A percentile compares a stretch with the other conserved stretches of the same genome.
Conservation (phyloP, 2,329 filamentous ascomycete species). For the Epichloe bromicola region DNA sequence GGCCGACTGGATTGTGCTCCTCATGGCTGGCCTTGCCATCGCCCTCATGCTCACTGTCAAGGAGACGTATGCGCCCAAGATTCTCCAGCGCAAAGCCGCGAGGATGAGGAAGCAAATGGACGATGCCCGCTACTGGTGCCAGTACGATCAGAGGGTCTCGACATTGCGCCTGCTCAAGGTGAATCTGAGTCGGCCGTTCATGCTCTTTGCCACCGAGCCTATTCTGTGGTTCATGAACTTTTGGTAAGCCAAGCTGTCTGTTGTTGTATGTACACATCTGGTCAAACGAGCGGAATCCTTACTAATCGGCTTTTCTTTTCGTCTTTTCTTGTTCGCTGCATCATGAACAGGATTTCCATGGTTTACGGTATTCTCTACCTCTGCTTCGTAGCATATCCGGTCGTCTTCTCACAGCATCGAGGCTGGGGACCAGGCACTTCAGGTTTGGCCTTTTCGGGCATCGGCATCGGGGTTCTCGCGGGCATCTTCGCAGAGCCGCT, state of each 20-base stretch:
- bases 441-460: slow-evolving; percentile 66
- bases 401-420: slow-evolving; percentile 62
- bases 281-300: not conserved
- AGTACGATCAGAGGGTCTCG: slow-evolving; percentile 60
- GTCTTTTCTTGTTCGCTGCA: too few species aligned
- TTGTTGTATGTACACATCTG: not conserved
- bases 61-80: slow-evolving; percentile 65
- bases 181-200: slow-evolving; percentile 66
- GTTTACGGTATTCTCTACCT: slow-evolving; percentile 82
- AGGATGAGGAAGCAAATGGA: slow-evolving; percentile 52
- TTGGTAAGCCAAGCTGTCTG: slow-evolving; percentile 34
- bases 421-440: slow-evolving; percentile 64
- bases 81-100: slow-evolving; percentile 54
- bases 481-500: slow-evolving; percentile 55
- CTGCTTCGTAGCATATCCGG: slow-evolving; percentile 82
- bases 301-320: too few species aligned
- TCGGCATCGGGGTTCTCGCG: slow-evolving; percentile 49
- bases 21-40: slow-evolving; percentile 52
- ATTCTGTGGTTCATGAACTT: slow-evolving; percentile 60
- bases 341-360: slow-evolving; percentile 50
- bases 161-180: slow-evolving; percentile 56
- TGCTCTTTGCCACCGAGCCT: slow-evolving; percentile 67
- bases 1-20: slow-evolving; percentile 71
- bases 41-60: slow-evolving; percentile 45
- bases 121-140: slow-evolving; percentile 63